These are phyloP conservation scores for Phytophthora multivora DNA, from an alignment of 352 stramenopile genomes.

Conservation along the genomic window DNA sequence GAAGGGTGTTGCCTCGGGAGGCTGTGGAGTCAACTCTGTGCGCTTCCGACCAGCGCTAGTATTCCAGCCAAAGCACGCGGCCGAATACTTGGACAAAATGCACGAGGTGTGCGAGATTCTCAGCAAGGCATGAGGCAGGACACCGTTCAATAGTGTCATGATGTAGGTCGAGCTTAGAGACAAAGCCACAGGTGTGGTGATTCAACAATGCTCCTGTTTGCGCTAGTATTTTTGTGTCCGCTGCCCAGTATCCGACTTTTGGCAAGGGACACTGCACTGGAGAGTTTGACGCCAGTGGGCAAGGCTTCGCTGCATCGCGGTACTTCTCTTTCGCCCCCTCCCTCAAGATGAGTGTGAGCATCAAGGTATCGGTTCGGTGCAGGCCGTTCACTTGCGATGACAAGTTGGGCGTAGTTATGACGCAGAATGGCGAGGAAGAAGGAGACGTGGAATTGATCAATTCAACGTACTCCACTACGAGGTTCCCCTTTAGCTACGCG, in stretches of 20 bases:
- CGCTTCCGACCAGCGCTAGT: conserved; percentile 80
- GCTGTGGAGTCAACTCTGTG: conserved; percentile 69
- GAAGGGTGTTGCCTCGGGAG: conserved; percentile 65
- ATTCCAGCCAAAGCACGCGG: conserved; percentile 79
- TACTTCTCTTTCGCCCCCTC: background rate
- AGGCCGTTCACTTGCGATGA: conserved; percentile 91
- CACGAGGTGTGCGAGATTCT: conserved; percentile 49
- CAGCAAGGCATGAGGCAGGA: conserved; percentile 15
- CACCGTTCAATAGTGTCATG: background rate
- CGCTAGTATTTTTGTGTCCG: too few species aligned
- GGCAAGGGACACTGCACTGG: conserved; percentile 19
- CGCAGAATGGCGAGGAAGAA: conserved; percentile 91
- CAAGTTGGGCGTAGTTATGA: conserved; percentile 92
- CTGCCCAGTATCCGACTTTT: conserved; percentile 25
- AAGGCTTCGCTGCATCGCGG: background rate
- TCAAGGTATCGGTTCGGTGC: conserved; percentile 90
- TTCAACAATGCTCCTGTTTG: background rate
- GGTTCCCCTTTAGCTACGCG: conserved; percentile 92
- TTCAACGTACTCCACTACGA: conserved; percentile 92
- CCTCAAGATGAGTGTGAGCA: conserved; percentile 80
- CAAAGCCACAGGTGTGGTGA: conserved; percentile 8
- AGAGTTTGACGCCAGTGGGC: background rate
- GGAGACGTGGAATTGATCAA: conserved; percentile 94
- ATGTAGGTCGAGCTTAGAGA: conserved; percentile 27
- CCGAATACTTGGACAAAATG: conserved; percentile 77